Conservation (phyloP, 2,329 filamentous ascomycete genomes). For the Aspergillus caelatus region DNA sequence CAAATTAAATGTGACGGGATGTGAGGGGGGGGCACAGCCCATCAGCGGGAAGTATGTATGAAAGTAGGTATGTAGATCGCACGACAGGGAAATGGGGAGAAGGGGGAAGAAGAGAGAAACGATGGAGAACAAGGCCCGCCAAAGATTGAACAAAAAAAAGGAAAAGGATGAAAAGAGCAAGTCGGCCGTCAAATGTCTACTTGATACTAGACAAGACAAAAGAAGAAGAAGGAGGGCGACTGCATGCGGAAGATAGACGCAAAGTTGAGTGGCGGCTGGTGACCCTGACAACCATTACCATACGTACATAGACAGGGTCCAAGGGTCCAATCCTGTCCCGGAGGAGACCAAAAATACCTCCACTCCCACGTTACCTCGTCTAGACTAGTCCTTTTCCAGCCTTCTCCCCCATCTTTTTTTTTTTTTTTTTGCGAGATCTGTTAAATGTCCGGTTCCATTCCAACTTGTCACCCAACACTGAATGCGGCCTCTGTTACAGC, state of each 20-base stretch:
- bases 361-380: not conserved
- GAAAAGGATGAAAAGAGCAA: not conserved
- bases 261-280: constrained; percentile 20
- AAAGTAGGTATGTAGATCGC: not conserved
- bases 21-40: not conserved
- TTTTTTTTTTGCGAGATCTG: not conserved
- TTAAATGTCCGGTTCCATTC: not conserved
- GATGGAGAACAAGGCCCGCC: not conserved
- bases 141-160: not conserved
- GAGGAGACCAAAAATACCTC: not conserved
- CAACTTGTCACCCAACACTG: not conserved
- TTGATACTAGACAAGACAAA: not conserved
- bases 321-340: not conserved
- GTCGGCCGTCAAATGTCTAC: no score
- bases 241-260: constrained; percentile 13
- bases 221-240: not conserved
- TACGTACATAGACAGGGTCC: not conserved
- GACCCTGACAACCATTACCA: constrained; percentile 22
- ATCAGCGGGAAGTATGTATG: not conserved
- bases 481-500: not conserved
- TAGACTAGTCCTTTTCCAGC: not conserved
- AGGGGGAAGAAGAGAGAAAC: not conserved
- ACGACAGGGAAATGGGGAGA: not conserved
- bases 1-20: not conserved
- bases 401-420: not conserved